Percentiles rank a stretch among this genome's conserved stretches.
phyloP scores from a whole-genome alignment of 75 land plant species.

The Gnetum montanum region DNA sequence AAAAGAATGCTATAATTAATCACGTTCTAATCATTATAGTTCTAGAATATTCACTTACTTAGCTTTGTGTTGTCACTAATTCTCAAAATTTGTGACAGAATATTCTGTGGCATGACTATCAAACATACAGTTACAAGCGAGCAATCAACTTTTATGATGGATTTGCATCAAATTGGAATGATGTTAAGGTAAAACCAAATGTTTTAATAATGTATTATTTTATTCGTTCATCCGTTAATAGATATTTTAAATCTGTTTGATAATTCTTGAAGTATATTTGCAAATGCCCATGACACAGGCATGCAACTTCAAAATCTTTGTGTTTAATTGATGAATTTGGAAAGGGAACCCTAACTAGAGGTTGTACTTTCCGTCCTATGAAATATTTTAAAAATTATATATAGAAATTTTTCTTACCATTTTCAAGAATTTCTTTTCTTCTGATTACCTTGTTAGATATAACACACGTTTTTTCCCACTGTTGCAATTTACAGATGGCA shows the following conservation, averaged over 20 bases:
- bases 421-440: no score
- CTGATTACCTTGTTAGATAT: no score
- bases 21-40: not conserved
- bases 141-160: slow-evolving; percentile 96
- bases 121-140: slow-evolving; percentile 57
- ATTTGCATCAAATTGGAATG: slow-evolving; percentile 83
- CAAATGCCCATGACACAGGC: slow-evolving; percentile 26
- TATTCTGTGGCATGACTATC: slow-evolving; percentile 80
- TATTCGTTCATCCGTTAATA: no score
- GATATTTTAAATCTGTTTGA: no score
- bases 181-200: slow-evolving; percentile 69
- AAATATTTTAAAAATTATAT: not conserved
- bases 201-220: no score
- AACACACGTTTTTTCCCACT: no score
- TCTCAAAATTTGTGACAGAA: slow-evolving; percentile 30
- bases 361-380: slow-evolving; percentile 18
- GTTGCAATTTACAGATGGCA: slow-evolving; percentile 60
- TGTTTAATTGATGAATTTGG: slow-evolving; percentile 98
- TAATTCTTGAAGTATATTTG: not conserved
- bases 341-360: slow-evolving; percentile 90
- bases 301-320: slow-evolving; percentile 75
- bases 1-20: no score
- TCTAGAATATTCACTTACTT: not conserved
- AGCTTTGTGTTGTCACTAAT: not conserved
- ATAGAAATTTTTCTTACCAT: no score